Evolutionary conservation across 495 filamentous ascomycete species (phyloP).

Genomic region (Aspergillus saccharolyticus): DNA sequence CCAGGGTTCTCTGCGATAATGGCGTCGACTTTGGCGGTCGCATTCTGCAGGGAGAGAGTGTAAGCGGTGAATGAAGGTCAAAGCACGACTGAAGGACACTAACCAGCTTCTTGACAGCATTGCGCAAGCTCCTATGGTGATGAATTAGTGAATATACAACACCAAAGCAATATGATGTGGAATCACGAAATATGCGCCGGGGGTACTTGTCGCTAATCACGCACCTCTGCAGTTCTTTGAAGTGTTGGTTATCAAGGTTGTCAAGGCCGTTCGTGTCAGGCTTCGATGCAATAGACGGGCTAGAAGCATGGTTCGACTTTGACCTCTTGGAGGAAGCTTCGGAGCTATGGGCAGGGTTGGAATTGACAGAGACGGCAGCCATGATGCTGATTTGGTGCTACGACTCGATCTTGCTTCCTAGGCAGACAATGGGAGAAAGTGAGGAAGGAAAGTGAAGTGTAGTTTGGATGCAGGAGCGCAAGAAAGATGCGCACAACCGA

Average conservation of each 20-base stretch:
- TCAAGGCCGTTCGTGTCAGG: slow-evolving; percentile 43
- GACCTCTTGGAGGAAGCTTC: slow-evolving; percentile 40
- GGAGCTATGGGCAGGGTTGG: slow-evolving; percentile 21
- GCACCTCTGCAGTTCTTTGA: slow-evolving; percentile 85
- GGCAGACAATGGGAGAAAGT: slow-evolving; percentile 1
- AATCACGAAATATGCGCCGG: neutral
- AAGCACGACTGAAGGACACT: slow-evolving; percentile 26
- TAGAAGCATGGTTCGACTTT: slow-evolving; percentile 30
- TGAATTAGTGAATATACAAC: slow-evolving; percentile 1
- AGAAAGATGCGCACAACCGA: slow-evolving; percentile 1
- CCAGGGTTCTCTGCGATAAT: slow-evolving; percentile 72
- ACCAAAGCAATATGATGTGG: neutral
- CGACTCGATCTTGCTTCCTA: neutral
- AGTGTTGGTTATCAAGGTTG: slow-evolving; percentile 64
- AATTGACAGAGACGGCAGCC: slow-evolving; percentile 33
- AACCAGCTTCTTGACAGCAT: slow-evolving; percentile 83
- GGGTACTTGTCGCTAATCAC: slow-evolving; percentile 19
- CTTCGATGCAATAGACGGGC: slow-evolving; percentile 29
- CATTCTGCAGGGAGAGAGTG: slow-evolving; percentile 48
- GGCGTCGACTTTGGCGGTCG: slow-evolving; percentile 70
- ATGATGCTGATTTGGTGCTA: slow-evolving; percentile 32
- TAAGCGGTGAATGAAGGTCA: slow-evolving; percentile 8
- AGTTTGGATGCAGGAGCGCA: neutral
- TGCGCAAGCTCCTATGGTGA: slow-evolving; percentile 67
- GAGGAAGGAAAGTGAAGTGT: too few species aligned